Evolutionary conservation across 495 filamentous ascomycete genomes (phyloP).

Genomic region (Daldinia concentrica): DNA sequence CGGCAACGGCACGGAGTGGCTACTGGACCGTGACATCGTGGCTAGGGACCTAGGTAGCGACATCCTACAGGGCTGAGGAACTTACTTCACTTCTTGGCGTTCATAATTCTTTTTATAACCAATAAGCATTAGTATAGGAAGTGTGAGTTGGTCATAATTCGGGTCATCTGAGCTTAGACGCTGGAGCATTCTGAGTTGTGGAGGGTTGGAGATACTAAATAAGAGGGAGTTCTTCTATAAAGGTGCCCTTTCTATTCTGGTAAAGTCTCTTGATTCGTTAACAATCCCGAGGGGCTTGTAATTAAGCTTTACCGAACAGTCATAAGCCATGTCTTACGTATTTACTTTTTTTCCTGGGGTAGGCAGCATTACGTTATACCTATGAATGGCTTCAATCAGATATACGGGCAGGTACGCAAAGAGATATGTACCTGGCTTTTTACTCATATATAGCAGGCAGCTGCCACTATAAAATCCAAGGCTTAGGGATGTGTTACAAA

Average conservation of each 20-base stretch:
- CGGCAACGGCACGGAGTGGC: constrained; percentile 24
- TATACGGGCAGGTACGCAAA: neutral
- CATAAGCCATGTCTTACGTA: neutral
- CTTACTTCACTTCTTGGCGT: constrained; percentile 18
- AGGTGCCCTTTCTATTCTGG: neutral
- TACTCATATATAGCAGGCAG: neutral
- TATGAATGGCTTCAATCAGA: neutral
- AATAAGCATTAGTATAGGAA: constrained; percentile 19
- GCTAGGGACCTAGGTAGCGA: constrained; percentile 13
- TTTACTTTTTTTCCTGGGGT: neutral
- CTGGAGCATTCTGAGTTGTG: neutral
- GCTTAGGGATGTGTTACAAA: neutral
- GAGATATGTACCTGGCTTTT: neutral
- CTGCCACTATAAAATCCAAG: neutral
- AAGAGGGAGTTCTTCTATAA: constrained; percentile 9
- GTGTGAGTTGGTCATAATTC: constrained; percentile 31
- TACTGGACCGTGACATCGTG: constrained; percentile 37
- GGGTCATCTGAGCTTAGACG: constrained; percentile 9
- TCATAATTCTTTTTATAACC: constrained; percentile 10
- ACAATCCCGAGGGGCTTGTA: neutral
- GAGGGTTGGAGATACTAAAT: constrained; percentile 3
- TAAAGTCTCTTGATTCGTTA: neutral
- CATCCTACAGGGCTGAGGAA: constrained; percentile 32
- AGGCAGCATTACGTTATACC: neutral
- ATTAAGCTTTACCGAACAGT: neutral